Conservation (phyloP, 371 early-diverging fungal genomes). For the Smittium culicis region DNA sequence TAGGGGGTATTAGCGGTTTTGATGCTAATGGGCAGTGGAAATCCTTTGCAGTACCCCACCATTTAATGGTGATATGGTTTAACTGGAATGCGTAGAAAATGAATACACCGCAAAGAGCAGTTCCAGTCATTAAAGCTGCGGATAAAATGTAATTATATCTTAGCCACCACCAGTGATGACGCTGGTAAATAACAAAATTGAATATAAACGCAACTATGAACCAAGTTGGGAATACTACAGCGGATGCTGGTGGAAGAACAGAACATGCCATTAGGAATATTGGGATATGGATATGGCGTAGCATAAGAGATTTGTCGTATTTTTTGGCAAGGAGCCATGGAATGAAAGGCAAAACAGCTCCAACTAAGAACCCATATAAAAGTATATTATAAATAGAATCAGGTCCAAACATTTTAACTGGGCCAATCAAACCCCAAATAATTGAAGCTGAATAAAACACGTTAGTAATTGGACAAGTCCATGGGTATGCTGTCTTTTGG, state of each 20-base stretch:
- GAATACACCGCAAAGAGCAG: constrained; percentile 31
- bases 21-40: constrained; percentile 12
- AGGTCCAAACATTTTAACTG: constrained; percentile 50
- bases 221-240: constrained; percentile 48
- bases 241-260: constrained; percentile 43
- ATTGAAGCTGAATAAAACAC: constrained; percentile 53
- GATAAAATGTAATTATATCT: constrained; percentile 60
- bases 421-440: constrained; percentile 61
- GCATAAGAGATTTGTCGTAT: constrained; percentile 31
- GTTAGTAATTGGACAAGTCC: constrained; percentile 44
- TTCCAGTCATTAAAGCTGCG: constrained; percentile 58
- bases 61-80: constrained; percentile 18
- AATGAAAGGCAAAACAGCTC: constrained; percentile 42
- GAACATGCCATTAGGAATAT: constrained; percentile 42
- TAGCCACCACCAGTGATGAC: constrained; percentile 45
- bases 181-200: constrained; percentile 42
- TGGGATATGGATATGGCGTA: constrained; percentile 48
- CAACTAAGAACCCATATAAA: constrained; percentile 47
- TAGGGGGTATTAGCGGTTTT: background rate
- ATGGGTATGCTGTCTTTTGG: constrained; percentile 37
- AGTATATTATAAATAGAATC: constrained; percentile 39
- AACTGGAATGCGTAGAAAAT: constrained; percentile 26
- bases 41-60: constrained; percentile 26
- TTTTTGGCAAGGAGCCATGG: constrained; percentile 36
- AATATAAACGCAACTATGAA: constrained; percentile 47